Percentiles rank a stretch among this genome's conserved stretches.
Evolutionary conservation across 352 stramenopile species (phyloP).

Genomic region (Globisporangium perplexum): DNA sequence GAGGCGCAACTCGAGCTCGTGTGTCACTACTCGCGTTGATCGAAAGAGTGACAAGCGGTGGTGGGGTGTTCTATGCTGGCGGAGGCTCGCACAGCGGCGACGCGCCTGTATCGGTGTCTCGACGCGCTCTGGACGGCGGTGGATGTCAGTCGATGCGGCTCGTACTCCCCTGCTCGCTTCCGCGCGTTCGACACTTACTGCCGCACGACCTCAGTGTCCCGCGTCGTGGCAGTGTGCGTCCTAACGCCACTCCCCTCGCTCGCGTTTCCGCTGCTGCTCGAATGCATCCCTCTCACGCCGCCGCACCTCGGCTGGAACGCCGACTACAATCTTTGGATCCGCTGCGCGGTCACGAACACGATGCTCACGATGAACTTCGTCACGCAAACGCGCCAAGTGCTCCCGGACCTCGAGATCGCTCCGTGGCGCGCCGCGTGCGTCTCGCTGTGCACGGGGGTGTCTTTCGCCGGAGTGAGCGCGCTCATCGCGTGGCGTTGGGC

Average conservation of each 20-base stretch:
- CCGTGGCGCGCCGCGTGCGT: constrained; percentile 2
- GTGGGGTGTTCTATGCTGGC: too few relatives aligned
- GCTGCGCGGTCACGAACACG: constrained; percentile 11
- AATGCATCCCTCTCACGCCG: constrained; percentile 19
- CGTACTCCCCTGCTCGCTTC: constrained; percentile 9
- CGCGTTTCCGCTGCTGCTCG: constrained; percentile 12
- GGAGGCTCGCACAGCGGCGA: too few relatives aligned
- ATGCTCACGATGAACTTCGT: constrained; percentile 11
- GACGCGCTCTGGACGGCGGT: neutral
- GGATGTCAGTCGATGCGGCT: constrained; percentile 8
- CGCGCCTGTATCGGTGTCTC: too few relatives aligned
- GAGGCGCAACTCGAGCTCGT: too few relatives aligned
- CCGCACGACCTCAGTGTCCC: neutral
- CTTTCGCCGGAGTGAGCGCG: constrained; percentile 11
- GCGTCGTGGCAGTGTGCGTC: constrained; percentile 6
- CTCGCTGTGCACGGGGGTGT: constrained; percentile 10
- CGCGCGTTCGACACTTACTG: constrained; percentile 8
- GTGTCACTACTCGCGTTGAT: too few relatives aligned
- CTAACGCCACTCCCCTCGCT: constrained; percentile 16
- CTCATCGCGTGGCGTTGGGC: constrained; percentile 18
- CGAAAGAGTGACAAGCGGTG: too few relatives aligned
- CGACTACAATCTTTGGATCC: constrained; percentile 20
- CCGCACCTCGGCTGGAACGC: constrained; percentile 12
- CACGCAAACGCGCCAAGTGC: constrained; percentile 11
- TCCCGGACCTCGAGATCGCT: constrained; percentile 9